Conservation (phyloP, 768 basidiomycete species). For the Tricholoma furcatifolium region DNA sequence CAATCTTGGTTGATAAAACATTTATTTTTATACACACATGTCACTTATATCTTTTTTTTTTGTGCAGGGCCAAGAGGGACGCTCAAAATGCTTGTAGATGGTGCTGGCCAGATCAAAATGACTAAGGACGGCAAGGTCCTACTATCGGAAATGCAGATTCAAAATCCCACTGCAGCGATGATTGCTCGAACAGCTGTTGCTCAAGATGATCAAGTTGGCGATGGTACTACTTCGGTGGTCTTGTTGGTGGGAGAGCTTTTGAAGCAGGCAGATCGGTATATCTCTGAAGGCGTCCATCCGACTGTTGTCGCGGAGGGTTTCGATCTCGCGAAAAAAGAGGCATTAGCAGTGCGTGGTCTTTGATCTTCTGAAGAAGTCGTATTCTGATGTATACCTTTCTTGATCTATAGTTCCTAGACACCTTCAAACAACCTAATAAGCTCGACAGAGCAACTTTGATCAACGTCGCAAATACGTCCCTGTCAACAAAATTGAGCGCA, state of each 20-base stretch:
- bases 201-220: constrained; percentile 98
- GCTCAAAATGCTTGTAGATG: constrained; percentile 99
- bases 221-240: constrained; percentile 97
- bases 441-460: constrained; percentile 90
- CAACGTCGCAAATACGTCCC: constrained; percentile 92
- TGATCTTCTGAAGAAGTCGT: constrained; percentile 3
- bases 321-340: constrained; percentile 97
- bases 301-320: constrained; percentile 94
- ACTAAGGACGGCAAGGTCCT: constrained; percentile 99
- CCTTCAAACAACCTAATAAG: constrained; percentile 74
- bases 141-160: constrained; percentile 99
- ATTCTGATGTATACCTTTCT: constrained; percentile 4
- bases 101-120: constrained; percentile 98
- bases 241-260: constrained; percentile 93
- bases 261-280: constrained; percentile 97
- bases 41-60: constrained; percentile 8
- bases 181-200: constrained; percentile 98
- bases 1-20: constrained; percentile 73
- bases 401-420: constrained; percentile 81
- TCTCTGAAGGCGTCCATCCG: constrained; percentile 97
- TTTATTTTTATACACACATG: not conserved
- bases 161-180: constrained; percentile 99
- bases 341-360: constrained; percentile 64
- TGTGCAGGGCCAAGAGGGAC: constrained; percentile 88
- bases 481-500: constrained; percentile 88